A percentile compares a stretch with the other conserved stretches of the same genome.
phyloP scores from a whole-genome alignment of 805 yeast genomes.

The Cyberlindnera samutprakarnensis region DNA sequence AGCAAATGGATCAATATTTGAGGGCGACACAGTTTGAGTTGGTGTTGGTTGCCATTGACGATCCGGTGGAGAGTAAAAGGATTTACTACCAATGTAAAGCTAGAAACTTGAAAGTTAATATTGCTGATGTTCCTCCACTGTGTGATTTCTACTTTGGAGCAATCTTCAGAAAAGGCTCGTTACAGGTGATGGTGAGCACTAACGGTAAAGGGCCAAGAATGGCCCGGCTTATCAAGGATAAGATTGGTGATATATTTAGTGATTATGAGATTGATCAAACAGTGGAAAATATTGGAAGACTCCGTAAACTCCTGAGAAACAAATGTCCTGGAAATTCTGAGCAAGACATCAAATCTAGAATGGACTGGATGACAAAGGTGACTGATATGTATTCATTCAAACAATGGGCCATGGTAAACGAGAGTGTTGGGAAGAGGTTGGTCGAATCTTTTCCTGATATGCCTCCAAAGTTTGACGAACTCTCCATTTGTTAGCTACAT shows the following conservation, averaged over 20 bases:
- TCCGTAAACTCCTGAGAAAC: constrained; percentile 44
- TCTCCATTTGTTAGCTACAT: no score
- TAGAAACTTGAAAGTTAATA: constrained; percentile 54
- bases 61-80: constrained; percentile 47
- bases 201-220: constrained; percentile 78
- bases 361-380: constrained; percentile 62
- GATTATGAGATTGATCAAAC: constrained; percentile 42
- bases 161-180: constrained; percentile 60
- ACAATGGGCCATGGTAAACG: constrained; percentile 49
- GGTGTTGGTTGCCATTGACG: constrained; percentile 72
- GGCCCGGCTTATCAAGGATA: constrained; percentile 53
- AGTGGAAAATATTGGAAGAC: constrained; percentile 49
- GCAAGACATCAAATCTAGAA: constrained; percentile 47
- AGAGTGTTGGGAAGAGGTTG: constrained; percentile 6
- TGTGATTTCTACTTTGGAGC: constrained; percentile 88
- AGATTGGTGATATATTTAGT: constrained; percentile 36
- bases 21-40: constrained; percentile 39
- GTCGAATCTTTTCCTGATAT: constrained; percentile 36
- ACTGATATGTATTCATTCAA: constrained; percentile 54
- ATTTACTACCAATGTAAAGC: constrained; percentile 45
- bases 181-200: constrained; percentile 77
- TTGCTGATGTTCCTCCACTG: constrained; percentile 76
- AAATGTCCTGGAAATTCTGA: constrained; percentile 37
- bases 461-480: constrained; percentile 30
- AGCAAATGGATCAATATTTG: constrained; percentile 24